Percentiles rank a stretch among this genome's conserved stretches.
Conservation (phyloP, 129 eudicot genomes). For the Centaurea solstitialis region DNA sequence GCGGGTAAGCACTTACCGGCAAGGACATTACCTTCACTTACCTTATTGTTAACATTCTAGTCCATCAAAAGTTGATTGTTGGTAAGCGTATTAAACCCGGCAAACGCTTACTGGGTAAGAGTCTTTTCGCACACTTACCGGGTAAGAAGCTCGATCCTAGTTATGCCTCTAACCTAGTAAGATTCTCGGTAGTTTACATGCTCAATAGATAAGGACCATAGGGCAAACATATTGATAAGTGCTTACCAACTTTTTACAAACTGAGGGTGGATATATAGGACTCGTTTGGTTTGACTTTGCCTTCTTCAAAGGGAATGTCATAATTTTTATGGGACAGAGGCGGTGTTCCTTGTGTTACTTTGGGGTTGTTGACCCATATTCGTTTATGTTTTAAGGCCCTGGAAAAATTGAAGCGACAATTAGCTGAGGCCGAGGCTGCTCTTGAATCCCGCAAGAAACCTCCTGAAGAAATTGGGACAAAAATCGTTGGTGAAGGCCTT, state of each 20-base stretch:
- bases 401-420: conserved; percentile 56
- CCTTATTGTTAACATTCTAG: no score
- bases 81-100: no score
- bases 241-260: neutral
- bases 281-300: neutral
- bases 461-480: conserved; percentile 50
- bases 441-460: conserved; percentile 64
- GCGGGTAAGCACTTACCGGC: no score
- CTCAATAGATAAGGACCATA: no score
- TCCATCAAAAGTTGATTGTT: no score
- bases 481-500: conserved; percentile 59
- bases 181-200: no score
- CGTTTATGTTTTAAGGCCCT: conserved; percentile 34
- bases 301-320: neutral
- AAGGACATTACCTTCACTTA: no score
- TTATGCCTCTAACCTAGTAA: no score
- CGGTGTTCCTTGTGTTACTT: neutral
- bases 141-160: no score
- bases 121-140: no score
- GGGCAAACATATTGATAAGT: no score
- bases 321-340: neutral
- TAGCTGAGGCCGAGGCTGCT: conserved; percentile 66
- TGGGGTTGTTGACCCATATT: neutral
- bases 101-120: no score
- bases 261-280: neutral